These are phyloP conservation scores for Brettanomyces sp. DNA, from an alignment of 805 yeast species.

Conservation along the genomic window DNA sequence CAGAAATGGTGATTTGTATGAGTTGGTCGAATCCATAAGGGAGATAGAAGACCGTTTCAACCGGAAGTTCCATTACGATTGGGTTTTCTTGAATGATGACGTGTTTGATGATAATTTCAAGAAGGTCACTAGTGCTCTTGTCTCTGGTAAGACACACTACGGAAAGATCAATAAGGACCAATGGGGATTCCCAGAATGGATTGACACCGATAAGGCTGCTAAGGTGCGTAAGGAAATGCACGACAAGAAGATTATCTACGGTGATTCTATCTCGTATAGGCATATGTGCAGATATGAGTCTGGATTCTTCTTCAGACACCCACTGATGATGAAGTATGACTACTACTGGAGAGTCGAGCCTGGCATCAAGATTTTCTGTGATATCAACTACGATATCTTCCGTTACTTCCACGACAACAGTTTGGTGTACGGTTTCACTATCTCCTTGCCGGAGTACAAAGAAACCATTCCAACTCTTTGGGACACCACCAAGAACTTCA, in stretches of 20 bases:
- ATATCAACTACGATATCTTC: conserved; percentile 72
- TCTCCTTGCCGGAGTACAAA: conserved; percentile 65
- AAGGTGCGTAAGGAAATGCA: conserved; percentile 44
- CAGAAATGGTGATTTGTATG: conserved; percentile 62
- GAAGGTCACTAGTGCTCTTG: conserved; percentile 51
- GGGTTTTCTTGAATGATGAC: conserved; percentile 91
- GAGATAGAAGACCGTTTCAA: conserved; percentile 88
- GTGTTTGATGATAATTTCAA: conserved; percentile 78
- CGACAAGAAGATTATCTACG: conserved; percentile 46
- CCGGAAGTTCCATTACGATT: conserved; percentile 70
- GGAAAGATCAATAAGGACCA: conserved; percentile 78
- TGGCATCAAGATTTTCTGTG: conserved; percentile 70
- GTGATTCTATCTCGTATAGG: conserved; percentile 61
- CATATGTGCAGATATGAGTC: conserved; percentile 92
- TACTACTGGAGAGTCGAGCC: conserved; percentile 97
- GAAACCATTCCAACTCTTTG: conserved; percentile 71
- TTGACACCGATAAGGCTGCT: conserved; percentile 62
- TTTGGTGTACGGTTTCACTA: conserved; percentile 70
- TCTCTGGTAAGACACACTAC: conserved; percentile 69
- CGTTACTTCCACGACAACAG: conserved; percentile 72
- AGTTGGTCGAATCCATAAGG: conserved; percentile 55
- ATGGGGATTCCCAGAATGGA: conserved; percentile 83
- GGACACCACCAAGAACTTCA: conserved; percentile 58
- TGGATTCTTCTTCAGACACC: conserved; percentile 81
- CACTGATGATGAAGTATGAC: conserved; percentile 63